Evolutionary conservation across 2,329 filamentous ascomycete species (phyloP).

Genomic region (Dactylellina cionopaga): DNA sequence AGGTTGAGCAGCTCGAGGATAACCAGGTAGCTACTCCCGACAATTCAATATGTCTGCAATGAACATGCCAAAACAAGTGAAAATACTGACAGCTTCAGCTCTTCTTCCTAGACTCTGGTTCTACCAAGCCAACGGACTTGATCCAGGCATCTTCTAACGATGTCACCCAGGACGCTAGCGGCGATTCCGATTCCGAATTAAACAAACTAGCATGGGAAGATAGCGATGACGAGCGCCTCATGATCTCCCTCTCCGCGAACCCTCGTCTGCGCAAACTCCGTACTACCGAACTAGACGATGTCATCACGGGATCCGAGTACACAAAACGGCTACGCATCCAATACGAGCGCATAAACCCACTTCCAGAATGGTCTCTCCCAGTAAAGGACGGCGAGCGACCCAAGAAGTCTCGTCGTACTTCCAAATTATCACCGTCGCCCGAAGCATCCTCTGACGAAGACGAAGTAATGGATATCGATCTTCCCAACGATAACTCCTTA

Average conservation of each 20-base stretch:
- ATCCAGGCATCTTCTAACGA: constrained; percentile 55
- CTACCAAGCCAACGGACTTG: constrained; percentile 59
- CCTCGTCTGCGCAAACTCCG: constrained; percentile 84
- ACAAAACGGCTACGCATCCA: constrained; percentile 80
- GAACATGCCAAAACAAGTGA: background rate
- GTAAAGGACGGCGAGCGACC: constrained; percentile 60
- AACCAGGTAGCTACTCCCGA: constrained; percentile 54
- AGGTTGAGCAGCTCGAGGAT: constrained; percentile 44
- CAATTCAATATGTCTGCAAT: constrained; percentile 55
- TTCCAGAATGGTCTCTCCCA: constrained; percentile 70
- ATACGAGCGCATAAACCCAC: constrained; percentile 72
- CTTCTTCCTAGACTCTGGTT: constrained; percentile 81
- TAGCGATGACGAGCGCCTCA: constrained; percentile 90
- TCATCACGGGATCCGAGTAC: constrained; percentile 88
- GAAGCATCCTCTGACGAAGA: constrained; percentile 64
- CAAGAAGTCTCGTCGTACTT: constrained; percentile 63
- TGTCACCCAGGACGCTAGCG: constrained; percentile 61
- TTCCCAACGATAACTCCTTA: constrained; percentile 61
- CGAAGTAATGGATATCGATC: constrained; percentile 60
- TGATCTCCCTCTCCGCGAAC: constrained; percentile 80
- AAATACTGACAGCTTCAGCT: constrained; percentile 63
- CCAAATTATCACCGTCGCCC: constrained; percentile 43
- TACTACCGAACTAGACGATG: constrained; percentile 80
- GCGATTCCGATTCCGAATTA: constrained; percentile 56
- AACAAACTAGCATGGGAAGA: constrained; percentile 82